phyloP scores from a whole-genome alignment of 2,329 filamentous ascomycete genomes.

The Metarhizium humberi region DNA sequence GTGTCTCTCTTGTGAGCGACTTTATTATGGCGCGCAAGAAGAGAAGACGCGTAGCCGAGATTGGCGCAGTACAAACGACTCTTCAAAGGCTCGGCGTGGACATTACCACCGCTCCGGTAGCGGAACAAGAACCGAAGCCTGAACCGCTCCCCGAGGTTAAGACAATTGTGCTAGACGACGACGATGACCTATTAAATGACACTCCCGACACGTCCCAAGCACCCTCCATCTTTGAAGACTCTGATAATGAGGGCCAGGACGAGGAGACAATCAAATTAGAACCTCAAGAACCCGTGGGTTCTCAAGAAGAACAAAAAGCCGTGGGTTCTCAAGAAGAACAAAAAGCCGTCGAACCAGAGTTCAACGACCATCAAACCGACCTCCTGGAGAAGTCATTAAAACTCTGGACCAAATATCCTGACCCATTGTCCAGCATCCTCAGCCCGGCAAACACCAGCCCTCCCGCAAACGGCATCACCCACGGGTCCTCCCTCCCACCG shows the following conservation, averaged over 20 bases:
- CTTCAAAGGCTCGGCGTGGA: slow-evolving; percentile 49
- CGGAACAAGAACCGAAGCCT: slow-evolving; percentile 25
- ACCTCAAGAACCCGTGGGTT: slow-evolving; percentile 7
- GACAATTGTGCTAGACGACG: slow-evolving; percentile 40
- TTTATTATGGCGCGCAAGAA: slow-evolving; percentile 69
- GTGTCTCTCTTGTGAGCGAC: slow-evolving; percentile 84
- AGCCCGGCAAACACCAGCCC: slow-evolving; percentile 56
- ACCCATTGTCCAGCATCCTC: slow-evolving; percentile 46
- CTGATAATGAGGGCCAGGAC: slow-evolving; percentile 12
- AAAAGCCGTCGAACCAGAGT: slow-evolving; percentile 21
- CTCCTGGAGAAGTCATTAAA: slow-evolving; percentile 48
- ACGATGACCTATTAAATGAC: slow-evolving; percentile 49
- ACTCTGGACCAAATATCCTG: slow-evolving; percentile 55
- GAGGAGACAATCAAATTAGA: slow-evolving; percentile 15
- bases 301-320: neutral
- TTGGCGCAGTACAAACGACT: slow-evolving; percentile 64
- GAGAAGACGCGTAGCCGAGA: slow-evolving; percentile 64
- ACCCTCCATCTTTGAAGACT: slow-evolving; percentile 22
- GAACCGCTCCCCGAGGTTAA: slow-evolving; percentile 26
- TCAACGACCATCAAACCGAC: slow-evolving; percentile 34
- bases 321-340: slow-evolving; percentile 1
- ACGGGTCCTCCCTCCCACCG: slow-evolving; percentile 40
- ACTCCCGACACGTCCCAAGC: slow-evolving; percentile 43
- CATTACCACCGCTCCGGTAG: slow-evolving; percentile 24
- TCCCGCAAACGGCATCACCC: slow-evolving; percentile 51